Conservation (phyloP, 257 asterid species). For the Buddleja alternifolia region DNA sequence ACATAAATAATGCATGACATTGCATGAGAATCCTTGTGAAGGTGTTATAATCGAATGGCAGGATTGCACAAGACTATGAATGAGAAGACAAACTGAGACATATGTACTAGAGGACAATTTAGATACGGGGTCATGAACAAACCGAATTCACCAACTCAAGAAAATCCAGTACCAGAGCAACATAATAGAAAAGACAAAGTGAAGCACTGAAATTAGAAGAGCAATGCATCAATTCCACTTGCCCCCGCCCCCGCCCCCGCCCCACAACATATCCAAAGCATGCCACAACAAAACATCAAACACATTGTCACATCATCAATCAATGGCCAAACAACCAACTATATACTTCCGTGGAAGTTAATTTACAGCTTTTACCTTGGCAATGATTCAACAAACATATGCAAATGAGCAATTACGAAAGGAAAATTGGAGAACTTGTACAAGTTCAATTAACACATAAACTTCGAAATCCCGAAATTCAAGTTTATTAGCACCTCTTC, state of each 20-base stretch:
- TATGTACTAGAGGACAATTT: not conserved
- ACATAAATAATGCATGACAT: not conserved
- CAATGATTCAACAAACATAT: conserved; percentile 1
- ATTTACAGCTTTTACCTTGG: conserved; percentile 12
- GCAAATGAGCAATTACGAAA: conserved; percentile 9
- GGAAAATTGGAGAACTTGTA: not conserved
- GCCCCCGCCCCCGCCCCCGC: not conserved
- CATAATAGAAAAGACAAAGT: not conserved
- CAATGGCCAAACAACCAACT: not conserved
- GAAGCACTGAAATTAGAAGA: not conserved
- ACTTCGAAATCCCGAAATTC: not conserved
- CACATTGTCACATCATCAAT: not conserved
- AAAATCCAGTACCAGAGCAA: not conserved
- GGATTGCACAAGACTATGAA: conserved; percentile 6
- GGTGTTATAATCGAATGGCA: conserved; percentile 10
- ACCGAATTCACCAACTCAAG: conserved; percentile 5
- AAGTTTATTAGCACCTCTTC: conserved; percentile 13
- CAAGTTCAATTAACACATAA: not conserved
- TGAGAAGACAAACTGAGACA: not conserved
- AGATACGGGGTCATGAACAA: not conserved
- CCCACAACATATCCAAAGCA: not conserved
- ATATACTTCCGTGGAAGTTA: not conserved
- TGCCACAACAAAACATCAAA: not conserved
- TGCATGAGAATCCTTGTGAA: not conserved
- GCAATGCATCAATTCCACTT: not conserved